These are phyloP conservation scores for Linnemannia zychae DNA, from an alignment of 192 early-diverging fungal species.

Conservation along the genomic window DNA sequence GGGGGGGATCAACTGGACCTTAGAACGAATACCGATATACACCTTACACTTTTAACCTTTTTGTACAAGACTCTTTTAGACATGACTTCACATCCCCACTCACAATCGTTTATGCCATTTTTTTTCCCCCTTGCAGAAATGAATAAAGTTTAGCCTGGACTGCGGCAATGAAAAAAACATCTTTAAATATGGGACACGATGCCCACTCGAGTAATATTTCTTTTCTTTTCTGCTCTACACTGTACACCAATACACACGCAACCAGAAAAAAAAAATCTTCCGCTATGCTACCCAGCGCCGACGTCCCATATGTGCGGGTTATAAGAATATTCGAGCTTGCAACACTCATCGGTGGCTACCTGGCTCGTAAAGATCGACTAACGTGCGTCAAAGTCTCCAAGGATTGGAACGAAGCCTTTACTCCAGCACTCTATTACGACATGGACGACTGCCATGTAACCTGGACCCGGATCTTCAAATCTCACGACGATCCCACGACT, in stretches of 20 bases:
- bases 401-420: background rate
- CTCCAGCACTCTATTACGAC: background rate
- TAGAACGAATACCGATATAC: background rate
- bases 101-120: background rate
- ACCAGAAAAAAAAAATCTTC: too few species aligned
- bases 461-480: background rate
- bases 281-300: background rate
- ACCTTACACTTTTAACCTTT: background rate
- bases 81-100: background rate
- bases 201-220: background rate
- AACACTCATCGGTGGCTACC: background rate
- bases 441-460: background rate
- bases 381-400: background rate
- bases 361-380: background rate
- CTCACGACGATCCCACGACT: background rate
- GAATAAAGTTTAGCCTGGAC: background rate
- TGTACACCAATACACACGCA: background rate
- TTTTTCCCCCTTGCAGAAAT: too few species aligned
- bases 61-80: conserved; percentile 18
- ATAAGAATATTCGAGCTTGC: background rate
- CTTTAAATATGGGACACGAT: too few species aligned
- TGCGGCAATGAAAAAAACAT: background rate
- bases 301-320: background rate
- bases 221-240: background rate
- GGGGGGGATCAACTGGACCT: background rate